A percentile compares a stretch with the other conserved stretches of the same genome.
Conservation (phyloP, 208 protist genomes). For the Trypanosoma scelopori region DNA sequence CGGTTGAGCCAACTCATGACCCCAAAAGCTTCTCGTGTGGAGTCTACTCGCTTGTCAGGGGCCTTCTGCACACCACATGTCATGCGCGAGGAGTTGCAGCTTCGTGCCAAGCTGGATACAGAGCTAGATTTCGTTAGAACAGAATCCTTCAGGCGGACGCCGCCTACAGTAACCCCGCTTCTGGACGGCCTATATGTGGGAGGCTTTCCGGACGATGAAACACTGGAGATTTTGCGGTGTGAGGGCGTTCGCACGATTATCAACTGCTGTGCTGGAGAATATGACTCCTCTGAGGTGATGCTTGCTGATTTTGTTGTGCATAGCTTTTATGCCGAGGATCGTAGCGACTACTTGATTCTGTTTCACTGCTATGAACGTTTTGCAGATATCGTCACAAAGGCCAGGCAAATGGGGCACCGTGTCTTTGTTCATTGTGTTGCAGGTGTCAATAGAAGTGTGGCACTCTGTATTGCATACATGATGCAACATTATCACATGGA, state of each 20-base stretch:
- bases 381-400: slow-evolving; percentile 45
- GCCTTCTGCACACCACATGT: slow-evolving; percentile 71
- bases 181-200: slow-evolving; percentile 69
- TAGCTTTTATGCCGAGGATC: slow-evolving; percentile 51
- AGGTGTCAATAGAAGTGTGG: slow-evolving; percentile 85
- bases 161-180: slow-evolving; percentile 53
- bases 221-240: slow-evolving; percentile 44
- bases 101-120: slow-evolving; percentile 51
- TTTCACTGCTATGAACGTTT: slow-evolving; percentile 74
- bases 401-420: slow-evolving; percentile 29
- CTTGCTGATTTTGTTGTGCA: slow-evolving; percentile 41
- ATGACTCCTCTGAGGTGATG: slow-evolving; percentile 33
- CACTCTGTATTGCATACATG: slow-evolving; percentile 78
- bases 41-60: slow-evolving; percentile 2
- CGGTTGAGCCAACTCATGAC: slow-evolving; percentile 20
- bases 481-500: slow-evolving; percentile 56
- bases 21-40: slow-evolving; percentile 15
- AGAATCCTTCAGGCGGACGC: slow-evolving; percentile 22
- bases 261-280: slow-evolving; percentile 77
- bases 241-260: slow-evolving; percentile 66
- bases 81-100: slow-evolving; percentile 34
- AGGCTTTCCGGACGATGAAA: slow-evolving; percentile 68
- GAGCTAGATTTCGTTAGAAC: slow-evolving; percentile 48
- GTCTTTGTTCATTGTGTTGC: slow-evolving; percentile 89
- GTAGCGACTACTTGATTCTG: slow-evolving; percentile 78